These are phyloP conservation scores for Pistacia atlantica DNA, from an alignment of 345 rosid species.

Conservation along the genomic window DNA sequence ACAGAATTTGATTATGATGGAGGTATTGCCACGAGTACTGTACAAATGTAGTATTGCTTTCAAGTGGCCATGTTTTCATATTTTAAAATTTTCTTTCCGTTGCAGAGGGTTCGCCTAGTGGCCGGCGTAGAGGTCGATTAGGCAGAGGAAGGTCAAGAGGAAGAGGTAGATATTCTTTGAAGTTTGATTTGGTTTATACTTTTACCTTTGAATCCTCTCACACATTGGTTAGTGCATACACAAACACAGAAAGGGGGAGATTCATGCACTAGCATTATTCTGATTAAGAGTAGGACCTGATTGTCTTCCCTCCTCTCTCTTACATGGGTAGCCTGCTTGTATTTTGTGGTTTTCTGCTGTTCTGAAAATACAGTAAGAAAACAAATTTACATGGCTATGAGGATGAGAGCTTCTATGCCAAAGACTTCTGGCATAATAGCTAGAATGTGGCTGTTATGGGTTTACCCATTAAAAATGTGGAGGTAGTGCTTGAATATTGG, in stretches of 20 bases:
- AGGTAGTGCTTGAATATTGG: neutral
- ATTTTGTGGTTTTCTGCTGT: too few relatives aligned
- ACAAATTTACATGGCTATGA: too few relatives aligned
- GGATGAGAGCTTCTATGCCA: too few relatives aligned
- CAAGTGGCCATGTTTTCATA: neutral
- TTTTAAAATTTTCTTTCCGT: conserved; percentile 3
- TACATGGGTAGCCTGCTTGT: too few relatives aligned
- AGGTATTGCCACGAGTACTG: conserved; percentile 38
- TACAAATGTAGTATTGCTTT: neutral
- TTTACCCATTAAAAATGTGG: neutral
- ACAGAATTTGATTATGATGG: conserved; percentile 63
- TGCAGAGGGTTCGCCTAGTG: conserved; percentile 77
- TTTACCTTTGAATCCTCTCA: neutral
- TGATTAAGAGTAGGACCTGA: neutral
- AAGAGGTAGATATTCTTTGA: conserved; percentile 34
- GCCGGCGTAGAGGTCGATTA: conserved; percentile 65
- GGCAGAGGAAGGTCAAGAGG: conserved; percentile 64
- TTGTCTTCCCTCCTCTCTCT: neutral
- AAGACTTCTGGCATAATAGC: neutral
- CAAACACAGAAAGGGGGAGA: neutral
- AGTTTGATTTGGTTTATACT: neutral
- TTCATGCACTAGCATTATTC: neutral
- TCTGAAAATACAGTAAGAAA: too few relatives aligned
- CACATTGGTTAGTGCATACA: neutral
- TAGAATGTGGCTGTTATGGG: neutral